These are phyloP conservation scores for Nothophaeocryptopus gaeumannii DNA, from an alignment of 2,329 filamentous ascomycete genomes.

Conservation along the genomic window DNA sequence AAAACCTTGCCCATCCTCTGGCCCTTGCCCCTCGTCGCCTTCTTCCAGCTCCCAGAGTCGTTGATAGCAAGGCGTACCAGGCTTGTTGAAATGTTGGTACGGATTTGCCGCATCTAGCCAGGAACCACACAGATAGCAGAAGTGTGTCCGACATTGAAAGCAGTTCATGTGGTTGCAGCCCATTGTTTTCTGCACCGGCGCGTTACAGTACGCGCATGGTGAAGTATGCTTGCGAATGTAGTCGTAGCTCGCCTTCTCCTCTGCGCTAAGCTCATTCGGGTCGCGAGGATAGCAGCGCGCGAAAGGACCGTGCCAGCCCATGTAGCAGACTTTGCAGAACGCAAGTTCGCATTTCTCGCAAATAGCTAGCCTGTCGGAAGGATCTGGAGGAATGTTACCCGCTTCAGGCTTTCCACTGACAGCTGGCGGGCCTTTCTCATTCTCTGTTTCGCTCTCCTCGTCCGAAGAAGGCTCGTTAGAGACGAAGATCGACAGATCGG, in stretches of 20 bases:
- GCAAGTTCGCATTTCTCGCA: slow-evolving; percentile 88
- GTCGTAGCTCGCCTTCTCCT: slow-evolving; percentile 81
- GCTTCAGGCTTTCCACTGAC: slow-evolving; percentile 16
- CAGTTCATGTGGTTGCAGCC: slow-evolving; percentile 98
- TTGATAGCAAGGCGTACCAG: slow-evolving; percentile 69
- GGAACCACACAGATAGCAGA: slow-evolving; percentile 90
- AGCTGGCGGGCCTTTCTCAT: slow-evolving; percentile 1
- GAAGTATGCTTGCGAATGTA: slow-evolving; percentile 81
- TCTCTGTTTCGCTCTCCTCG: slow-evolving; percentile 30
- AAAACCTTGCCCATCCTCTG: slow-evolving; percentile 39
- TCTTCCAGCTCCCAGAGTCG: slow-evolving; percentile 86
- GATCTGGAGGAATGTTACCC: slow-evolving; percentile 24
- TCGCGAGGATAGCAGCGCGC: slow-evolving; percentile 66
- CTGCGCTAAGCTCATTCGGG: slow-evolving; percentile 69
- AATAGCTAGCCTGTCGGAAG: slow-evolving; percentile 66
- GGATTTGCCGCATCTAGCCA: slow-evolving; percentile 81
- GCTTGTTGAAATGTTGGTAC: slow-evolving; percentile 82
- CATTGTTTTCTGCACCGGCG: slow-evolving; percentile 82
- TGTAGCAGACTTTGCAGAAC: slow-evolving; percentile 72
- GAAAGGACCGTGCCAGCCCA: slow-evolving; percentile 93
- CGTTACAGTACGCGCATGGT: slow-evolving; percentile 81
- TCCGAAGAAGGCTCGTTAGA: slow-evolving; percentile 35
- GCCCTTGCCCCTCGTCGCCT: slow-evolving; percentile 60
- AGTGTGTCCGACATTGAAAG: slow-evolving; percentile 83
- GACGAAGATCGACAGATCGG: slow-evolving; percentile 41